These are phyloP conservation scores for Lojkania enalia DNA, from an alignment of 2,329 filamentous ascomycete species.

Conservation along the genomic window DNA sequence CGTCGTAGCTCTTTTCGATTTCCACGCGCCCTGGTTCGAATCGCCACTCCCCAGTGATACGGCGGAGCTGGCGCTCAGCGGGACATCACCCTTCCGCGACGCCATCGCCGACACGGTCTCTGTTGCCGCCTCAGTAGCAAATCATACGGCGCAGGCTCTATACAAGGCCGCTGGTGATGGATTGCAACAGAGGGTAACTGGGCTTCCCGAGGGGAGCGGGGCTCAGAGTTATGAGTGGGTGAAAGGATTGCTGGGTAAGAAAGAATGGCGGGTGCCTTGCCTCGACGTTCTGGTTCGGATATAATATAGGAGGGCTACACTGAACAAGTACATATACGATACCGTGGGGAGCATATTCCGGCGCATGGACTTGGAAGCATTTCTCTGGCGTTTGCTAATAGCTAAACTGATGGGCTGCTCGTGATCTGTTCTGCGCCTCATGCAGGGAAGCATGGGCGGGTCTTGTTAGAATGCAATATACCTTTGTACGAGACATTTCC, in stretches of 20 bases:
- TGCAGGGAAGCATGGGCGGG: too few relatives aligned
- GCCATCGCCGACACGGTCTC: slow-evolving; percentile 65
- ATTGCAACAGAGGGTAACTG: slow-evolving; percentile 32
- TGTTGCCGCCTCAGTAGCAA: slow-evolving; percentile 67
- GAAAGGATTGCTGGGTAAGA: slow-evolving; percentile 74
- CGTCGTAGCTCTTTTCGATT: slow-evolving; percentile 94
- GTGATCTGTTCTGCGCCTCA: too few relatives aligned
- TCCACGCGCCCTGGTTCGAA: slow-evolving; percentile 89
- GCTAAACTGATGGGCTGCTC: too few relatives aligned
- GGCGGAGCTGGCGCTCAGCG: slow-evolving; percentile 35
- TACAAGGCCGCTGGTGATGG: slow-evolving; percentile 34
- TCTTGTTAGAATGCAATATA: too few relatives aligned
- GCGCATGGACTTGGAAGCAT: slow-evolving; percentile 26
- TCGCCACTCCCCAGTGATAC: slow-evolving; percentile 58
- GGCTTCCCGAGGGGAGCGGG: slow-evolving; percentile 65
- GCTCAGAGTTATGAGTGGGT: slow-evolving; percentile 71
- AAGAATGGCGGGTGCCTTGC: slow-evolving; percentile 90
- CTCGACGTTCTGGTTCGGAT: slow-evolving; percentile 84
- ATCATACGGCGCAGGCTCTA: slow-evolving; percentile 50
- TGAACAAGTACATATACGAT: background rate
- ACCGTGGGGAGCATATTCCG: slow-evolving; percentile 2
- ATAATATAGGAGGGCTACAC: slow-evolving; percentile 44
- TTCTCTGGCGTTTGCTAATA: slow-evolving; percentile 22
- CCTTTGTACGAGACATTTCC: too few relatives aligned
- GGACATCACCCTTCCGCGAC: slow-evolving; percentile 53